Percentiles rank a stretch among this genome's conserved stretches.
Conservation (phyloP, 176 grass and related monocot species). For the Triticum timopheevii region DNA sequence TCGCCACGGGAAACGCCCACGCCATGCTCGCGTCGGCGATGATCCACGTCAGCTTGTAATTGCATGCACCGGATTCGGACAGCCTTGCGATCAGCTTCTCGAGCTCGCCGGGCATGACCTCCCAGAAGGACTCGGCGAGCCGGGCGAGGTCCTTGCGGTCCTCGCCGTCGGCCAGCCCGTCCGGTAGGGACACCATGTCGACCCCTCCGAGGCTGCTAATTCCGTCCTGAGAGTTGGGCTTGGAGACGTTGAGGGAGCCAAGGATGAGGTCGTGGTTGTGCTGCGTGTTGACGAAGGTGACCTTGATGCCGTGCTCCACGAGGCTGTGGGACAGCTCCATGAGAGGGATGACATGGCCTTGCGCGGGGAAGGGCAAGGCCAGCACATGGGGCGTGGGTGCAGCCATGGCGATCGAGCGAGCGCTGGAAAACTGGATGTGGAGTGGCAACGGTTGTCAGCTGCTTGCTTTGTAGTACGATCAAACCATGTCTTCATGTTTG, state of each 20-base stretch:
- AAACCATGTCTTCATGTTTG: too few relatives aligned
- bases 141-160: constrained; percentile 47
- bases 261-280: constrained; percentile 28
- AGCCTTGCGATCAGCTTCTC: constrained; percentile 43
- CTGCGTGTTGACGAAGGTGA: constrained; percentile 57
- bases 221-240: not conserved
- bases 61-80: constrained; percentile 3
- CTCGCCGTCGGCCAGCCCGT: constrained; percentile 53
- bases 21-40: constrained; percentile 59
- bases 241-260: constrained; percentile 7
- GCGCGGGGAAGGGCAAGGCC: constrained; percentile 42
- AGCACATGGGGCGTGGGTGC: constrained; percentile 26
- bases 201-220: constrained; percentile 32
- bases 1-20: constrained; percentile 45
- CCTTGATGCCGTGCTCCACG: constrained; percentile 43
- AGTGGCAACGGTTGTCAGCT: too few relatives aligned
- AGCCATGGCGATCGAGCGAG: not conserved
- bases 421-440: not conserved
- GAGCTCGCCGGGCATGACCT: constrained; percentile 45
- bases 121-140: constrained; percentile 28
- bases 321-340: constrained; percentile 57
- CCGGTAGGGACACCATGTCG: constrained; percentile 55
- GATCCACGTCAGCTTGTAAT: constrained; percentile 42
- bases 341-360: constrained; percentile 59
- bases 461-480: too few relatives aligned